Conservation (phyloP, 257 asterid species). For the Salvia rosmarinus region DNA sequence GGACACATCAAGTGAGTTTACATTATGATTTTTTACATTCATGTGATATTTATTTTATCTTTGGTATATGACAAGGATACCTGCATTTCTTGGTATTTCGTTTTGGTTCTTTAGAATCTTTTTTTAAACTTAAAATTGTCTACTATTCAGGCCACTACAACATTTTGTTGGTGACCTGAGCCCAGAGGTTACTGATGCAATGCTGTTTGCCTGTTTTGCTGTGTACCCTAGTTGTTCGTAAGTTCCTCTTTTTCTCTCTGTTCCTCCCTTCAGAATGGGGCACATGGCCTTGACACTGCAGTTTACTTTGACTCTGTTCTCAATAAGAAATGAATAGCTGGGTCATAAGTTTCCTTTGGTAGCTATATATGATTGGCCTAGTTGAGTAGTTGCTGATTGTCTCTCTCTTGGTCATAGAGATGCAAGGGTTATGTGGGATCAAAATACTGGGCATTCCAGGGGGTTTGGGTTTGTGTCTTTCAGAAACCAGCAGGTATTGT, state of each 20-base stretch:
- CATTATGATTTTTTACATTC: constrained; percentile 19
- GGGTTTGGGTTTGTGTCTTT: constrained; percentile 96
- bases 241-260: constrained; percentile 41
- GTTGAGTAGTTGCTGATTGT: constrained; percentile 29
- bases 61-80: constrained; percentile 16
- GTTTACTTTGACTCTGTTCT: constrained; percentile 21
- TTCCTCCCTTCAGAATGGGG: not conserved
- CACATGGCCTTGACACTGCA: not conserved
- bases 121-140: constrained; percentile 16
- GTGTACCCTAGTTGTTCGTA: constrained; percentile 78
- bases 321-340: not conserved
- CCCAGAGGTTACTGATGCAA: constrained; percentile 94
- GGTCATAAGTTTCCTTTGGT: not conserved
- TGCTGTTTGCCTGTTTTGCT: constrained; percentile 77
- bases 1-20: constrained; percentile 78
- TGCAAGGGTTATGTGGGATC: constrained; percentile 98
- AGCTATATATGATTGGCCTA: constrained; percentile 1
- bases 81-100: not conserved
- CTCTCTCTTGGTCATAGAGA: constrained; percentile 56
- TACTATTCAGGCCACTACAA: constrained; percentile 71
- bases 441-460: constrained; percentile 90
- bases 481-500: constrained; percentile 77
- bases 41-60: constrained; percentile 17
- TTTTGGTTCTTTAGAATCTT: not conserved
- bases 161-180: constrained; percentile 93